A percentile compares a stretch with the other conserved stretches of the same genome.
Conservation (phyloP, 2,329 filamentous ascomycete genomes). For the Fusarium sp. region DNA sequence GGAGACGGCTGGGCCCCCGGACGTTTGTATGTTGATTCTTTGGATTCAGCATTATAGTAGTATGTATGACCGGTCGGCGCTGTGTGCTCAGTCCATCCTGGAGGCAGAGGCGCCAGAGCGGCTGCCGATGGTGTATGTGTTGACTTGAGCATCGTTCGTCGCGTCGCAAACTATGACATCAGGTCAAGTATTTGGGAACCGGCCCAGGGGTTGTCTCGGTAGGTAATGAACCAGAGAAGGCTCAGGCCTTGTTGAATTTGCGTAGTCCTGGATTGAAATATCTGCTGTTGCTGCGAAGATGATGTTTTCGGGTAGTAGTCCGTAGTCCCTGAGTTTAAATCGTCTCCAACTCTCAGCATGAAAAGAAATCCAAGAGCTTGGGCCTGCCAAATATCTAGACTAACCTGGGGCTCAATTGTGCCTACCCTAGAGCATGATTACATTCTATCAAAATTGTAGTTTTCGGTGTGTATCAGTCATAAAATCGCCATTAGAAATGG, state of each 20-base stretch:
- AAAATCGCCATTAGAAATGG: too few relatives aligned
- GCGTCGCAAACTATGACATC: constrained; percentile 30
- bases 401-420: too few relatives aligned
- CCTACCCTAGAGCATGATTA: constrained; percentile 19
- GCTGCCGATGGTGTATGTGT: constrained; percentile 71
- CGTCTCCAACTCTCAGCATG: neutral
- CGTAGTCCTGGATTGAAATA: neutral
- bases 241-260: neutral
- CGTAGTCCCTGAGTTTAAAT: constrained; percentile 4
- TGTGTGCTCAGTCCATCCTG: constrained; percentile 93
- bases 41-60: constrained; percentile 84
- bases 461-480: too few relatives aligned
- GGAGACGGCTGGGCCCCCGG: constrained; percentile 57
- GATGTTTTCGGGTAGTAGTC: neutral
- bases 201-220: neutral
- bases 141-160: constrained; percentile 72
- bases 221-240: neutral
- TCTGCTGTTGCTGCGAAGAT: neutral
- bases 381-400: constrained; percentile 4
- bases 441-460: too few relatives aligned
- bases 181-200: neutral
- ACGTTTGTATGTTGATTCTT: constrained; percentile 86
- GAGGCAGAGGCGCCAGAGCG: constrained; percentile 68
- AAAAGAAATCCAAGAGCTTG: constrained; percentile 26
- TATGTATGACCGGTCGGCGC: constrained; percentile 88